These are phyloP conservation scores for Geotrichum klebahnii DNA, from an alignment of 1,139 yeast species.

Conservation along the genomic window DNA sequence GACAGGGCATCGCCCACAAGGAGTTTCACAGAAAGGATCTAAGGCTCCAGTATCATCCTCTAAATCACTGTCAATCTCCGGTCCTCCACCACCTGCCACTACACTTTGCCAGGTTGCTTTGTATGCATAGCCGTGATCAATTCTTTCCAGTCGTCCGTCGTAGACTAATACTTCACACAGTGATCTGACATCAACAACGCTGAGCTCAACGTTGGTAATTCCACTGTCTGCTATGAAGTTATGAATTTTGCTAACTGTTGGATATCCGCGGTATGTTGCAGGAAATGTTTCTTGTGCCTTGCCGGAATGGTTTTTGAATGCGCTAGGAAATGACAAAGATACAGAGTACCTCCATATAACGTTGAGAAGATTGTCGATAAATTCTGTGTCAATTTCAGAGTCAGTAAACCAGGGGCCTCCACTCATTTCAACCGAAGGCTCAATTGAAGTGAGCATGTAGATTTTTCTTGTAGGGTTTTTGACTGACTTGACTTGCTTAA, in stretches of 20 bases:
- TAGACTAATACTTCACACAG: constrained; percentile 82
- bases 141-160: constrained; percentile 78
- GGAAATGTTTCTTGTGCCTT: constrained; percentile 43
- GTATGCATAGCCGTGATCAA: constrained; percentile 44
- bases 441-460: constrained; percentile 87
- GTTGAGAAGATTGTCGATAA: constrained; percentile 74
- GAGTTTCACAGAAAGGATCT: too few relatives aligned
- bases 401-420: constrained; percentile 99
- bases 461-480: constrained; percentile 95
- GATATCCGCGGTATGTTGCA: constrained; percentile 58
- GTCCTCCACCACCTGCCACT: constrained; percentile 57
- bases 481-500: constrained; percentile 89
- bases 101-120: constrained; percentile 56
- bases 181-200: constrained; percentile 66
- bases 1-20: too few relatives aligned
- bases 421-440: constrained; percentile 91
- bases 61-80: constrained; percentile 5
- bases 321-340: constrained; percentile 61
- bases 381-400: constrained; percentile 88
- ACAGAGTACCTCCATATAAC: constrained; percentile 91
- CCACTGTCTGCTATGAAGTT: constrained; percentile 70
- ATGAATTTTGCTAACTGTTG: constrained; percentile 66
- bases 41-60: too few relatives aligned
- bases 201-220: constrained; percentile 78
- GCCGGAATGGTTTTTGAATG: constrained; percentile 17